A percentile compares a stretch with the other conserved stretches of the same genome.
Conservation (phyloP, 768 basidiomycete species). For the Pulveroboletus sp. region DNA sequence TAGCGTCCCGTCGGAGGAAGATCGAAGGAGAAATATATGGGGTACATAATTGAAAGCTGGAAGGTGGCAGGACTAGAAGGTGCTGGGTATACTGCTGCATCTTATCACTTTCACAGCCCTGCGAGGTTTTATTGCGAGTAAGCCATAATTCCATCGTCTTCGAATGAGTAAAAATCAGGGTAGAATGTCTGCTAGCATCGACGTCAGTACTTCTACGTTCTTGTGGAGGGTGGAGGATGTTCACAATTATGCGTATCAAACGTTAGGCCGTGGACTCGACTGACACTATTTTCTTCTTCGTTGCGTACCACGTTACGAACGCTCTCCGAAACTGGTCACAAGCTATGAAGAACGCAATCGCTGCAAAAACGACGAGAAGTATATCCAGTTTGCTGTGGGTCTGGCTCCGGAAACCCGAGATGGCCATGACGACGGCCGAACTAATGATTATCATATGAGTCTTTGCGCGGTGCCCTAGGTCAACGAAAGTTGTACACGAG, state of each 20-base stretch:
- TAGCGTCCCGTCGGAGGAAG: not conserved
- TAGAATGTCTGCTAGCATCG: too few species aligned
- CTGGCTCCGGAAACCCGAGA: conserved; percentile 3
- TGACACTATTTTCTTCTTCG: conserved; percentile 8
- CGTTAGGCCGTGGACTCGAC: not conserved
- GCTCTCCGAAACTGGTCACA: conserved; percentile 23
- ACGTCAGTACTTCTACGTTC: not conserved
- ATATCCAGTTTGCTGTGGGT: conserved; percentile 17
- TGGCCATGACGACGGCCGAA: conserved; percentile 17
- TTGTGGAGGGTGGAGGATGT: not conserved
- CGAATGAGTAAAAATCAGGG: too few species aligned
- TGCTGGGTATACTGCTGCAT: not conserved
- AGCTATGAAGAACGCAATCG: conserved; percentile 13
- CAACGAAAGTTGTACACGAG: conserved; percentile 10
- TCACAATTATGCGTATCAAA: conserved; percentile 9
- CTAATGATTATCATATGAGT: conserved; percentile 3
- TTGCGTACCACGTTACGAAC: conserved; percentile 13
- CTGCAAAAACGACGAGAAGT: conserved; percentile 14
- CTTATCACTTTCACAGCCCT: not conserved
- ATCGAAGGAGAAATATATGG: too few species aligned
- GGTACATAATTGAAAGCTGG: too few species aligned
- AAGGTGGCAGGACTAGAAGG: too few species aligned
- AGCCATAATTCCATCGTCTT: too few species aligned
- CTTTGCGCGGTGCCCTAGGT: not conserved
- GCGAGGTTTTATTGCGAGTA: too few species aligned